A percentile compares a stretch with the other conserved stretches of the same genome.
Conservation (phyloP, 2,329 filamentous ascomycete species). For the Fusarium sp. region DNA sequence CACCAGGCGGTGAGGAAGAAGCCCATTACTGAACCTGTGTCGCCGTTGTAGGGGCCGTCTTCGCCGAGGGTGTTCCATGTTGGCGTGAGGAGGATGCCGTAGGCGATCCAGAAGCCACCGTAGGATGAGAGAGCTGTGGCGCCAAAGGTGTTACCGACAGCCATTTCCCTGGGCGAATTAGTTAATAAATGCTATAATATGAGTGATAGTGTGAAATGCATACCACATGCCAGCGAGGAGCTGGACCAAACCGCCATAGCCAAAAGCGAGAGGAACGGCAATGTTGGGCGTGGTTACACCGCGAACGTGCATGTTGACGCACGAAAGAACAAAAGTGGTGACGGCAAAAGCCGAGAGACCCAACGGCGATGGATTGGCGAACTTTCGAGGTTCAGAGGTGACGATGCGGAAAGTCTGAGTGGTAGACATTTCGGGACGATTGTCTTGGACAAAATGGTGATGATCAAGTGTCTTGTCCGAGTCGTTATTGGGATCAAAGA, state of each 20-base stretch:
- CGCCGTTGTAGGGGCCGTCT: conserved; percentile 59
- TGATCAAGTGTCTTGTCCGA: conserved; percentile 8
- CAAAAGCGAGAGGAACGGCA: conserved; percentile 75
- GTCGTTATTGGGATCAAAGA: conserved; percentile 1
- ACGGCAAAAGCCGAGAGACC: conserved; percentile 83
- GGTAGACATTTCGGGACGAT: background rate
- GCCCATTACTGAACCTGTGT: conserved; percentile 69
- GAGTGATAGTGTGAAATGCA: conserved; percentile 41
- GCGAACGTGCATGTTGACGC: conserved; percentile 76
- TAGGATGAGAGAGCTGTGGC: conserved; percentile 84
- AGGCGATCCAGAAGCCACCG: conserved; percentile 85
- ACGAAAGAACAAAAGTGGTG: conserved; percentile 82
- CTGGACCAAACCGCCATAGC: conserved; percentile 81
- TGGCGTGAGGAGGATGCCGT: conserved; percentile 78
- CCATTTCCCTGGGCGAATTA: conserved; percentile 76
- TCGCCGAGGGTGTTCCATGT: conserved; percentile 68
- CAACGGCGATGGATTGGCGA: conserved; percentile 82
- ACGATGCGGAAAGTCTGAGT: background rate
- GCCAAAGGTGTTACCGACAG: conserved; percentile 87
- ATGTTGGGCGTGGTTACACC: conserved; percentile 72
- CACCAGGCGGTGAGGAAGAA: conserved; percentile 85
- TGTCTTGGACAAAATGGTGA: background rate
- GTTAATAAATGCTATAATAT: background rate
- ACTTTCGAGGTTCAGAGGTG: conserved; percentile 68
- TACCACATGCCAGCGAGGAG: conserved; percentile 88